Percentiles rank a stretch among this genome's conserved stretches.
Conservation (phyloP, 2,329 filamentous ascomycete genomes). For the Sordariomycetes sp. region DNA sequence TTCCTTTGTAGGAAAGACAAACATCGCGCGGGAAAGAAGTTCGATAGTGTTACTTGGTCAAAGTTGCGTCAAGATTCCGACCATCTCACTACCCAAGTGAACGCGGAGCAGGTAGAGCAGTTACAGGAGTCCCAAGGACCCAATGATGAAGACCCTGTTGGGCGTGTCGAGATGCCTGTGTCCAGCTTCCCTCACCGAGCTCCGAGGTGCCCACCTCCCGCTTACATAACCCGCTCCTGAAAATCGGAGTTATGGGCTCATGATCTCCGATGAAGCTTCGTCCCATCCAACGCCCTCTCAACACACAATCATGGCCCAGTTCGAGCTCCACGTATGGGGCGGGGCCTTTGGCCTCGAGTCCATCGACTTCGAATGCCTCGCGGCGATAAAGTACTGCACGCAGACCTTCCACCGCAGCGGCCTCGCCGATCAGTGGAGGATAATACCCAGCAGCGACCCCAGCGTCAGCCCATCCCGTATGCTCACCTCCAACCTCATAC, state of each 20-base stretch:
- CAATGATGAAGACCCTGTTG: too few relatives aligned
- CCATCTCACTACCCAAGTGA: too few relatives aligned
- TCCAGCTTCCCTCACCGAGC: not conserved
- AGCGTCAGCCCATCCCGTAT: slow-evolving; percentile 60
- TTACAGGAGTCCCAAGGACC: too few relatives aligned
- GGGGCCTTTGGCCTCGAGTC: slow-evolving; percentile 82
- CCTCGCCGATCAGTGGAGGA: slow-evolving; percentile 38
- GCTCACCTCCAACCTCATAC: slow-evolving; percentile 18
- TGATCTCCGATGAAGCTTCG: not conserved
- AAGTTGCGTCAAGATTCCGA: too few relatives aligned
- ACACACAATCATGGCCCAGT: not conserved
- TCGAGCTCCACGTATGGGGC: slow-evolving; percentile 79
- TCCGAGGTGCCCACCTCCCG: not conserved
- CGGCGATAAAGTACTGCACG: slow-evolving; percentile 64
- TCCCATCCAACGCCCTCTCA: not conserved
- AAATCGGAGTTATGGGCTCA: not conserved
- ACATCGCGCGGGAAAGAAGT: too few relatives aligned
- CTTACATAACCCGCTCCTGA: not conserved
- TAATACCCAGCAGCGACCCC: slow-evolving; percentile 65
- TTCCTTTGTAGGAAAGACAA: too few relatives aligned
- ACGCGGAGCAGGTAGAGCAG: too few relatives aligned
- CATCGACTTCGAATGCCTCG: slow-evolving; percentile 83
- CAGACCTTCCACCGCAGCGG: slow-evolving; percentile 17
- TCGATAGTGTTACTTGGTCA: too few relatives aligned
- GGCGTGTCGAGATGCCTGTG: not conserved